These are phyloP conservation scores for Suhomyces prunicola DNA, from an alignment of 805 yeast genomes.

Conservation along the genomic window DNA sequence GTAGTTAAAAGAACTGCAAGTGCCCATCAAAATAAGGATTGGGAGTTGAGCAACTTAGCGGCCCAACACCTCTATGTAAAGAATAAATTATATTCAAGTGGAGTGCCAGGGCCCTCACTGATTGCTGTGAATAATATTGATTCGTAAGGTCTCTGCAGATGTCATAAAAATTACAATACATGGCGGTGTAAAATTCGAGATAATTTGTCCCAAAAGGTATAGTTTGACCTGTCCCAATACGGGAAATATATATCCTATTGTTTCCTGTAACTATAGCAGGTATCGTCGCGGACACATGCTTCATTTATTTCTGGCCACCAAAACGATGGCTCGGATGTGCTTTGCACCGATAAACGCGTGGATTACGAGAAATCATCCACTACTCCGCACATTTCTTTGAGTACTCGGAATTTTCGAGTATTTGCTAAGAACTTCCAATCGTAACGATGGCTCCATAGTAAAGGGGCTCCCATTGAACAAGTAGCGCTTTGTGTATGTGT, in stretches of 20 bases:
- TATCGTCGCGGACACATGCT: not conserved
- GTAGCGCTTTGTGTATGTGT: not conserved
- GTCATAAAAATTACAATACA: not conserved
- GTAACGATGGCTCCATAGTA: not conserved
- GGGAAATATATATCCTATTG: not conserved
- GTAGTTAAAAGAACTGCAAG: not conserved
- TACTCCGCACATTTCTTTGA: not conserved
- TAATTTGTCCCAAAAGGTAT: not conserved
- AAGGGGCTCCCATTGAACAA: not conserved
- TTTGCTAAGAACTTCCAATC: not conserved
- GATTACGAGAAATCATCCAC: not conserved
- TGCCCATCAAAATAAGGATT: not conserved
- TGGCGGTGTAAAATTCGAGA: not conserved
- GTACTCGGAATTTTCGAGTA: not conserved
- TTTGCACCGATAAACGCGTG: not conserved
- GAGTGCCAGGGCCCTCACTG: not conserved
- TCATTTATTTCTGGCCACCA: not conserved
- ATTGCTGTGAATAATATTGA: not conserved
- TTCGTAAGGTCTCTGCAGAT: not conserved
- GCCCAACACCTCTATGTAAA: not conserved
- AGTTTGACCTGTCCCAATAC: not conserved
- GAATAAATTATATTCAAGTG: not conserved
- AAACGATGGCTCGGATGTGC: not conserved
- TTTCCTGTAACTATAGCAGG: not conserved
- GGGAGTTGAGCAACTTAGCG: not conserved